These are phyloP conservation scores for Vanrija humicola DNA, from an alignment of 1,284 basidiomycete species.

Conservation along the genomic window DNA sequence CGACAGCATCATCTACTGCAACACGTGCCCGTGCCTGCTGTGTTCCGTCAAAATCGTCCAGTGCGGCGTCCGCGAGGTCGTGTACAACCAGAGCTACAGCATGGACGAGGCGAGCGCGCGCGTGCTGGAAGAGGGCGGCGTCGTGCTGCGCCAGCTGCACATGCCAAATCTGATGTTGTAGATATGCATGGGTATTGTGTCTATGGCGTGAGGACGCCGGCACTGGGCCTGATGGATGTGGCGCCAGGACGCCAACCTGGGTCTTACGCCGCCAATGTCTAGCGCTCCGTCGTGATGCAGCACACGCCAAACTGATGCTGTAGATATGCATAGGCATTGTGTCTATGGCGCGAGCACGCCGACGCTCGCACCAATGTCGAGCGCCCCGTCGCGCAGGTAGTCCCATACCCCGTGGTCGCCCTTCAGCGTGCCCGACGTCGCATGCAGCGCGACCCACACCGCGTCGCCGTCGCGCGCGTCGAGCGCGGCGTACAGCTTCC, in stretches of 20 bases:
- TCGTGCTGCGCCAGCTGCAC: constrained; percentile 63
- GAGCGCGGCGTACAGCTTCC: constrained; percentile 62
- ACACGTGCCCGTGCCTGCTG: constrained; percentile 87
- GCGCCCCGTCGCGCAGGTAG: constrained; percentile 25
- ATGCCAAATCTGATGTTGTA: constrained; percentile 25
- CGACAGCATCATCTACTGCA: constrained; percentile 85
- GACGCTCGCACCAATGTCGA: constrained; percentile 27
- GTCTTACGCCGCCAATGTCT: no score
- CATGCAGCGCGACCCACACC: constrained; percentile 70
- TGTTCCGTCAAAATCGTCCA: constrained; percentile 95
- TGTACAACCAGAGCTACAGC: constrained; percentile 94
- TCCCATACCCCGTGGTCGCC: constrained; percentile 26
- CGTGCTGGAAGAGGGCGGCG: constrained; percentile 72
- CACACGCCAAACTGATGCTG: constrained; percentile 28
- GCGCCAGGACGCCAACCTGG: no score
- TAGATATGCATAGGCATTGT: not conserved
- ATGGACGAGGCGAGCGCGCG: constrained; percentile 82
- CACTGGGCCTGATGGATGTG: no score
- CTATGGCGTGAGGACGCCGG: constrained; percentile 3
- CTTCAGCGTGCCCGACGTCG: constrained; percentile 48
- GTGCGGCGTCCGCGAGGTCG: constrained; percentile 84
- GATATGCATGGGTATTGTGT: not conserved
- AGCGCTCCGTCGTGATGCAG: constrained; percentile 26
- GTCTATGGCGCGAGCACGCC: constrained; percentile 6
- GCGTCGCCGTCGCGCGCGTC: constrained; percentile 65